A percentile compares a stretch with the other conserved stretches of the same genome.
Conservation (phyloP, 257 asterid species). For the Craterostigma plantagineum region DNA sequence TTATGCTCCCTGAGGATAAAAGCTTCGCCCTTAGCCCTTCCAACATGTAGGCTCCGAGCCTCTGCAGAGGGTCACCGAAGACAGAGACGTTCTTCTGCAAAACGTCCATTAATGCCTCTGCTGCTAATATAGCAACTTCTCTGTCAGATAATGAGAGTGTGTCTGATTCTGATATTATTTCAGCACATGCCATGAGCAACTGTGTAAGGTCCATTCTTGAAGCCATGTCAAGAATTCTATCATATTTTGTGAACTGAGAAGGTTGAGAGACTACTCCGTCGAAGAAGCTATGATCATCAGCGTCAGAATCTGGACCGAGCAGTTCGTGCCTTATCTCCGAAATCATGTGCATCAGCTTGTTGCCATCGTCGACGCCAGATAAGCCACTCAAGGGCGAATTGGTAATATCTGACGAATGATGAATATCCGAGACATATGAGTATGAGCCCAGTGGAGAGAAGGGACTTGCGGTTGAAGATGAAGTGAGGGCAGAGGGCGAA, state of each 20-base stretch:
- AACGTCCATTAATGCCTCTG: constrained; percentile 48
- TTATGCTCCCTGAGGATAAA: constrained; percentile 72
- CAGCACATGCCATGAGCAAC: constrained; percentile 57
- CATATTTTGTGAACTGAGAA: constrained; percentile 29
- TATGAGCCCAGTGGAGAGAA: constrained; percentile 72
- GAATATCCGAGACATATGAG: constrained; percentile 45
- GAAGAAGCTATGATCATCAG: constrained; percentile 55
- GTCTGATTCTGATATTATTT: constrained; percentile 47
- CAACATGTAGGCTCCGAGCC: constrained; percentile 77
- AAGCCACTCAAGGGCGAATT: constrained; percentile 81
- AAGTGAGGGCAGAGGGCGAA: constrained; percentile 59
- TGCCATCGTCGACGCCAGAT: constrained; percentile 47
- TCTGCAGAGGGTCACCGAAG: constrained; percentile 77
- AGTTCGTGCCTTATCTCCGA: constrained; percentile 47
- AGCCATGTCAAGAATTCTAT: constrained; percentile 53
- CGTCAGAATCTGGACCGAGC: constrained; percentile 59
- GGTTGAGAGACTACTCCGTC: constrained; percentile 20
- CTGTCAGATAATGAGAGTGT: constrained; percentile 16
- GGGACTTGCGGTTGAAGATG: constrained; percentile 51
- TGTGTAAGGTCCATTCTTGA: constrained; percentile 53
- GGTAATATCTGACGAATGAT: constrained; percentile 39
- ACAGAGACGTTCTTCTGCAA: constrained; percentile 68
- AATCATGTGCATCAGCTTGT: constrained; percentile 42
- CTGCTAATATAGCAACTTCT: constrained; percentile 29
- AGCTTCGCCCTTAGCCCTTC: constrained; percentile 84